Evolutionary conservation across 2,329 filamentous ascomycete genomes (phyloP).

Genomic region (Cordyceps cicadae): DNA sequence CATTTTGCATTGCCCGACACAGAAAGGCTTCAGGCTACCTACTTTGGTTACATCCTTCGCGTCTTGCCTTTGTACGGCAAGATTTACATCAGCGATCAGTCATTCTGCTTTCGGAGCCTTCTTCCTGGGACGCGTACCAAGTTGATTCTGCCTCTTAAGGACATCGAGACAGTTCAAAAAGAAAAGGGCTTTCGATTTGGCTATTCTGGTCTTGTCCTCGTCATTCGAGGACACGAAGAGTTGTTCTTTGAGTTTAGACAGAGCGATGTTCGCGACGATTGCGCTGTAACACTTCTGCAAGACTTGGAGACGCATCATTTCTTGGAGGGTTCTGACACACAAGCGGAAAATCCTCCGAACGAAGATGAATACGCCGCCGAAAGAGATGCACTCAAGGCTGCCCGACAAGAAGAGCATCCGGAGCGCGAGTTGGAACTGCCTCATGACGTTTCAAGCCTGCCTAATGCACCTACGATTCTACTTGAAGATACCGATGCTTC

Average conservation of each 20-base stretch:
- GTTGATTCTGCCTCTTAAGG: constrained; percentile 79
- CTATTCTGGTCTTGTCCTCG: constrained; percentile 83
- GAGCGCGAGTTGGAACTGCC: constrained; percentile 45
- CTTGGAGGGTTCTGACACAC: constrained; percentile 59
- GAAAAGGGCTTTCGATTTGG: constrained; percentile 91
- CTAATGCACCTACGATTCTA: constrained; percentile 63
- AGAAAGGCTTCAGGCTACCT: constrained; percentile 79
- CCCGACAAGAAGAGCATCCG: constrained; percentile 47
- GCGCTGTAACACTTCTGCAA: constrained; percentile 70
- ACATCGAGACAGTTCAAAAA: constrained; percentile 89
- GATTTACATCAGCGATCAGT: constrained; percentile 82
- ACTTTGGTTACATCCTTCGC: constrained; percentile 85
- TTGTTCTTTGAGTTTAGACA: constrained; percentile 90
- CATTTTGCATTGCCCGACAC: constrained; percentile 83
- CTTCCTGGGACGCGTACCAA: constrained; percentile 86
- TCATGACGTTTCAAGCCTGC: constrained; percentile 34
- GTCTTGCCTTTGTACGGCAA: constrained; percentile 92
- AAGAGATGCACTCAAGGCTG: constrained; percentile 70
- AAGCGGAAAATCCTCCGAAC: constrained; percentile 59
- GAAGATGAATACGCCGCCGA: constrained; percentile 72
- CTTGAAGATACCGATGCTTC: constrained; percentile 88
- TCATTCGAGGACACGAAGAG: constrained; percentile 89
- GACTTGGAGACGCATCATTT: constrained; percentile 65
- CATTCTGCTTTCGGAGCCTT: constrained; percentile 88
- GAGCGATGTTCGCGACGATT: constrained; percentile 76